Percentiles rank a stretch among this genome's conserved stretches.
These are phyloP conservation scores for Lipomyces sp. DNA, from an alignment of 805 yeast species.

Conservation along the genomic window DNA sequence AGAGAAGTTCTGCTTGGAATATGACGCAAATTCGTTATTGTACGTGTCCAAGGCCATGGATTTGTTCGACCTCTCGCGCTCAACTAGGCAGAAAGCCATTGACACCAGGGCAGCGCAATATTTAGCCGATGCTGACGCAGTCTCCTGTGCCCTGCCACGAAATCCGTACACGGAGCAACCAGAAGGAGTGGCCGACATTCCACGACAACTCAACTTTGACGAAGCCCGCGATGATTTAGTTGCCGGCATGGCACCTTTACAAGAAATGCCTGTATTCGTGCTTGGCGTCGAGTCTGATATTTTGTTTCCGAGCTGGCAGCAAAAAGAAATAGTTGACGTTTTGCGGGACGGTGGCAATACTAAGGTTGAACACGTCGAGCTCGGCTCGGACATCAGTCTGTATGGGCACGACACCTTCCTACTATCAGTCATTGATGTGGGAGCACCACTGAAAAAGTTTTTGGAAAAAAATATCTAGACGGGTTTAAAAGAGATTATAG, in stretches of 20 bases:
- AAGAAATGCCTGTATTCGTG: slow-evolving; percentile 70
- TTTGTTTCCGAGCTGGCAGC: slow-evolving; percentile 94
- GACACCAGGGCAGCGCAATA: slow-evolving; percentile 17
- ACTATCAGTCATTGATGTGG: slow-evolving; percentile 77
- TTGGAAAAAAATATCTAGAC: slow-evolving; percentile 46
- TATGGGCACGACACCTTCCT: slow-evolving; percentile 93
- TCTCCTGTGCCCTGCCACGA: slow-evolving; percentile 26
- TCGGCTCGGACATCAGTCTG: slow-evolving; percentile 74
- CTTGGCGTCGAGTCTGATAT: slow-evolving; percentile 94
- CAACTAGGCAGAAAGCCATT: slow-evolving; percentile 27
- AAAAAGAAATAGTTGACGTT: slow-evolving; percentile 72
- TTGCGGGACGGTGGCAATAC: slow-evolving; percentile 49
- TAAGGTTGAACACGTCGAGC: slow-evolving; percentile 67
- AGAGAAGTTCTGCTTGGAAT: slow-evolving; percentile 87
- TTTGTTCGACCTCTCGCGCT: slow-evolving; percentile 66
- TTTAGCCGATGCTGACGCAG: slow-evolving; percentile 5
- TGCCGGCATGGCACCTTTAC: slow-evolving; percentile 66
- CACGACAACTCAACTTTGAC: slow-evolving; percentile 29
- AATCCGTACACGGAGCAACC: slow-evolving; percentile 37
- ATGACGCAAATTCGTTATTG: slow-evolving; percentile 86
- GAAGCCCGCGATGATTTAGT: slow-evolving; percentile 56
- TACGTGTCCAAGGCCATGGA: slow-evolving; percentile 95
- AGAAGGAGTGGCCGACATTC: slow-evolving; percentile 44
- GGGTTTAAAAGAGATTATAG: too few species aligned
- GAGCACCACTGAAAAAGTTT: slow-evolving; percentile 72